These are phyloP conservation scores for Pezizomycotina sp. DNA, from an alignment of 2,329 filamentous ascomycete genomes.

Conservation along the genomic window DNA sequence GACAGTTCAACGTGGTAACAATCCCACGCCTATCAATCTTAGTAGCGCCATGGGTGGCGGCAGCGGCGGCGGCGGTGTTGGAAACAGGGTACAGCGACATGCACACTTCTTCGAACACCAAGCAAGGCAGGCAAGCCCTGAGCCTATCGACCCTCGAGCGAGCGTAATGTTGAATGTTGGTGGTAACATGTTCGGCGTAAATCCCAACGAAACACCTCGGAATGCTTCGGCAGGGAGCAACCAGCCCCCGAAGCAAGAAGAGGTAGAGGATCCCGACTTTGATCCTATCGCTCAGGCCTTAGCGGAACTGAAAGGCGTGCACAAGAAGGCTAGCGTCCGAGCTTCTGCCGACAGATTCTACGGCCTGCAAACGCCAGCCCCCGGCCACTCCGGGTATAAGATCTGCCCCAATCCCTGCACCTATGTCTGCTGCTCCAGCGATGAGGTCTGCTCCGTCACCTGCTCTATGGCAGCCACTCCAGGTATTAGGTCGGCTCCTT, in stretches of 20 bases:
- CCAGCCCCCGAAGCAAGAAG: conserved; percentile 35
- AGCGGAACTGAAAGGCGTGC: conserved; percentile 76
- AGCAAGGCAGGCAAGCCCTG: conserved; percentile 43
- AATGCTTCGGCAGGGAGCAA: conserved; percentile 32
- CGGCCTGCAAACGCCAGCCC: conserved; percentile 72
- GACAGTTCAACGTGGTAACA: conserved; percentile 11
- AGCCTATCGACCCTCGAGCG: conserved; percentile 78
- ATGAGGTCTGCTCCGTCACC: conserved; percentile 4
- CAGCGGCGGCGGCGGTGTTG: too few species aligned
- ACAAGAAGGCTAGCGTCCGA: conserved; percentile 57
- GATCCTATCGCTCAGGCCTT: conserved; percentile 88
- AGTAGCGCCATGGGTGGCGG: too few species aligned
- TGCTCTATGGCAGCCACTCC: conserved; percentile 22
- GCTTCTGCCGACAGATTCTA: conserved; percentile 92
- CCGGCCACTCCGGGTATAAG: conserved; percentile 28
- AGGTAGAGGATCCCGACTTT: conserved; percentile 26
- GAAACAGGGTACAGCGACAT: too few species aligned
- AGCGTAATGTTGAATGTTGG: conserved; percentile 88
- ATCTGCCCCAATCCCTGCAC: too few species aligned
- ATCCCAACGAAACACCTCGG: conserved; percentile 35
- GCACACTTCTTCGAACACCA: too few species aligned
- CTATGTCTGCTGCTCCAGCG: conserved; percentile 2
- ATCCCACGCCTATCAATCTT: too few species aligned
- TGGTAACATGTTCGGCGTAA: conserved; percentile 89
- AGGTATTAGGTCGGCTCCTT: conserved; percentile 33